Base-by-base conservation (phyloP, 176 grass and related monocot genomes). In the Zea luxurians region DNA sequence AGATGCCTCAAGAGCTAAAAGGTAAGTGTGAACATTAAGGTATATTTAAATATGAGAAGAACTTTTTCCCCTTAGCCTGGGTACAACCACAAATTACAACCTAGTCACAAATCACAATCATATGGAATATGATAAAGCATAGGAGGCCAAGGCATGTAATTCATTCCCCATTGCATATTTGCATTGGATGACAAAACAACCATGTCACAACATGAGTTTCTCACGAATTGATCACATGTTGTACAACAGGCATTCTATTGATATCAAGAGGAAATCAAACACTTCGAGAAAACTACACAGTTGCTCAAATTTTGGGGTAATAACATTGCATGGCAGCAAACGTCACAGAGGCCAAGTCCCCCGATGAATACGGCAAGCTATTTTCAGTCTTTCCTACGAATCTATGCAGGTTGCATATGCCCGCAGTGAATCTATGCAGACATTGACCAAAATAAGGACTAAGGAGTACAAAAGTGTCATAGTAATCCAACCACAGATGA, bases 401-500 rank as follows among this genome's bases (percentile, higher is more conserved):
- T 57, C 27, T 27, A 48, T 15, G 44, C 8, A n/a, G 10, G 18
- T 77, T 1, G 8, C 20, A 38, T 71, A 43, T 52, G 35, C 15
- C 34, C 66, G 27, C 46, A 67, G 8, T 53, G 65, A 65, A 58
- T 65, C 20, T 21, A 37, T 49, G 35, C 4, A 82, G 36, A 0
- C 18, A 58, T 15, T 47, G 38, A 58, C 27, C 3, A 12, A 35
- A 35, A 2, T 62, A 64, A 64, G 34, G 35, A 48, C 45, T 13
- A 76, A 55, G 34, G 13, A 43, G 27, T 57, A n/a, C 13, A 64
- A 9, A 36, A 58, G 61, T 12, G 48, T 20, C 40, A 44, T 37
- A 61, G 50, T 5, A 73, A 86, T 66, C 59, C 46, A 38, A 53
- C 13, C 13, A 81, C 35, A 85, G 71, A 65, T 54, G 61, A 4